phyloP scores from a whole-genome alignment of 805 yeast genomes.

The Tetrapisispora nanseiensis region DNA sequence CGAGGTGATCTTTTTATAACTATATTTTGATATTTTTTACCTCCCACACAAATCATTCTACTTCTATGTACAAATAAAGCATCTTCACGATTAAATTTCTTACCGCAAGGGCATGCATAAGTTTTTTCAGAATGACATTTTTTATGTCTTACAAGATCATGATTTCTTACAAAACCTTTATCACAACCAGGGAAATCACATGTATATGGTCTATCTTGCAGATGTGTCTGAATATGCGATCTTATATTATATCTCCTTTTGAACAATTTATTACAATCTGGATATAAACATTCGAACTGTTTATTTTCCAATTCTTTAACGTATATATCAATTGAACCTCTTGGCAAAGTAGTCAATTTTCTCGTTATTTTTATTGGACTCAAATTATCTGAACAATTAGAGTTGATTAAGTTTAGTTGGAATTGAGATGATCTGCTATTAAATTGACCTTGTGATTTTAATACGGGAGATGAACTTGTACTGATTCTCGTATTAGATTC shows the following conservation, averaged over 20 bases:
- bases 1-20: constrained; percentile 26
- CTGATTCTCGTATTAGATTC: background rate
- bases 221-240: constrained; percentile 93
- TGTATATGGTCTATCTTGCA: constrained; percentile 84
- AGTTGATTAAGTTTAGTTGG: constrained; percentile 7
- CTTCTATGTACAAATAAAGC: constrained; percentile 74
- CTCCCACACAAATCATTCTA: constrained; percentile 77
- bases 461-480: constrained; percentile 36
- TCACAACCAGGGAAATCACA: constrained; percentile 59
- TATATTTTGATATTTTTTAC: constrained; percentile 29
- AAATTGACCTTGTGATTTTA: constrained; percentile 28
- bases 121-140: constrained; percentile 73
- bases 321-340: constrained; percentile 79
- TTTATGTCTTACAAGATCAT: constrained; percentile 82
- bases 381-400: constrained; percentile 1
- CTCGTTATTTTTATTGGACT: constrained; percentile 19
- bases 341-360: constrained; percentile 45
- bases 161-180: constrained; percentile 88
- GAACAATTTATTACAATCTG: constrained; percentile 73
- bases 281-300: constrained; percentile 62
- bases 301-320: constrained; percentile 75
- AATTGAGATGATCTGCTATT: constrained; percentile 16
- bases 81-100: constrained; percentile 81
- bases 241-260: constrained; percentile 84
- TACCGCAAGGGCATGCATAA: constrained; percentile 84